Evolutionary conservation across 768 basidiomycete species (phyloP), one percentile per base, ranked within the genome.

Genomic region (Baorangia bicolor): DNA sequence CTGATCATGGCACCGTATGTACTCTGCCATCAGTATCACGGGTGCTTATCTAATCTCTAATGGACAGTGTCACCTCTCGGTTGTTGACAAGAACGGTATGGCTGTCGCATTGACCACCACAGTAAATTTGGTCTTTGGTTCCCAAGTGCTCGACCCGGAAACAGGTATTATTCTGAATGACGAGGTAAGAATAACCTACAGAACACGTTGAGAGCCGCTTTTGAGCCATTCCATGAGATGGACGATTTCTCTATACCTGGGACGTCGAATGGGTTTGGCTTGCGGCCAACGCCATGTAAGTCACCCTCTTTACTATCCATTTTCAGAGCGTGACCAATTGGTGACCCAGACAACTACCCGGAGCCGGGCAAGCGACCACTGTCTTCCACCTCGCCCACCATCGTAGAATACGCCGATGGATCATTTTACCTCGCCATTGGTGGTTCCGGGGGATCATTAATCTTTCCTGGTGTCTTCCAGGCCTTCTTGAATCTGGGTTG

Each of bases 211-310:
- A 27, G 38, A 33, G 1, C 5, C 27, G 30, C n/a, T 10, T 27
- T 30, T 43, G 42, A 43, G 44, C n/a, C 31, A 5, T 50, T 14
- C 14, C 13, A 12, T 14, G 21, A 85, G 82, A 90, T 92, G 89
- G 91, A 94, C 60, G 95, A 98, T 70, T 98, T 98, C 69, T 90
- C 93, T 9, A 86, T 77, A 1, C 94, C 94, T 2, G 92, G 89
- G 5, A 71, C 73, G n/a, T 81, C 92, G 6, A 95, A 97, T 63
- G 82, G 78, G 2, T 94, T 93, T 64, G 93, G 90, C 0, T 73
- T 95, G 44, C 84, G 75, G 73, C 87, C 92, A 14, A 91, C 88
- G n/a, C 89, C 89, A 9, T 91, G 90, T 87, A 69, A 55, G 81
- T 69, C 30, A 5, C 8, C 20, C n/a, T 20, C 12, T 25, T 12